phyloP scores from a whole-genome alignment of 495 filamentous ascomycete genomes.

The Letharia lupina region DNA sequence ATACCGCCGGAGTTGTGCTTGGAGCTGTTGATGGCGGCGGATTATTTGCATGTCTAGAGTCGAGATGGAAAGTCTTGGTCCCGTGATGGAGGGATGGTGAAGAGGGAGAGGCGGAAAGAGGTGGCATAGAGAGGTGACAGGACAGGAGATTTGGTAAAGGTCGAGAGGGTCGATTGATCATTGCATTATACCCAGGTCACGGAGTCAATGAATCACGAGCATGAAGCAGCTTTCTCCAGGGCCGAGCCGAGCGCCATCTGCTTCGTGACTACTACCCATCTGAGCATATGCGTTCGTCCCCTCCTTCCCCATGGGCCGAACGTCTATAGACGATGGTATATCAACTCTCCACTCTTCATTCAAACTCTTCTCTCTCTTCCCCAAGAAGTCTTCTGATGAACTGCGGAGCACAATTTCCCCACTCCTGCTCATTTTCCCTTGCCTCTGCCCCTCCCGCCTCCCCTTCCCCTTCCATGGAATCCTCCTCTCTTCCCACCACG shows the following conservation, averaged over 20 bases:
- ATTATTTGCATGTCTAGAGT: conserved; percentile 54
- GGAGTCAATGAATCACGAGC: conserved; percentile 1
- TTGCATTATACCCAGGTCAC: conserved; percentile 1
- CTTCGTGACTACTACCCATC: conserved; percentile 12
- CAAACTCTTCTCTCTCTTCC: background rate
- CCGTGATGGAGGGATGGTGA: background rate
- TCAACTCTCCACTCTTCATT: conserved; percentile 22
- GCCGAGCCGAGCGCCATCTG: background rate
- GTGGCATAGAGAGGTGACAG: background rate
- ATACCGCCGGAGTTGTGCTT: conserved; percentile 66
- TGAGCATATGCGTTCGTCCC: conserved; percentile 64
- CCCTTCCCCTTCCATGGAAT: conserved; percentile 34
- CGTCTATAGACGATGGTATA: conserved; percentile 79
- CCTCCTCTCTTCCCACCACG: conserved; percentile 36
- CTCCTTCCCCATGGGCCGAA: conserved; percentile 50
- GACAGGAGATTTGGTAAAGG: background rate
- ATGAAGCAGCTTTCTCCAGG: background rate
- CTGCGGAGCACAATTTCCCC: conserved; percentile 26
- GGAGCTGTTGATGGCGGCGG: conserved; percentile 73
- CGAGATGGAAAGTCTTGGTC: background rate
- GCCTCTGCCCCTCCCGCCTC: conserved; percentile 33
- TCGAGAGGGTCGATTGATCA: background rate
- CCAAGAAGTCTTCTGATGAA: conserved; percentile 25
- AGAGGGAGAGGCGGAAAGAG: background rate
- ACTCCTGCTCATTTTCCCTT: conserved; percentile 32